Evolutionary conservation across 2,329 filamentous ascomycete species (phyloP).

Genomic region (Aspergillus carbonarius): DNA sequence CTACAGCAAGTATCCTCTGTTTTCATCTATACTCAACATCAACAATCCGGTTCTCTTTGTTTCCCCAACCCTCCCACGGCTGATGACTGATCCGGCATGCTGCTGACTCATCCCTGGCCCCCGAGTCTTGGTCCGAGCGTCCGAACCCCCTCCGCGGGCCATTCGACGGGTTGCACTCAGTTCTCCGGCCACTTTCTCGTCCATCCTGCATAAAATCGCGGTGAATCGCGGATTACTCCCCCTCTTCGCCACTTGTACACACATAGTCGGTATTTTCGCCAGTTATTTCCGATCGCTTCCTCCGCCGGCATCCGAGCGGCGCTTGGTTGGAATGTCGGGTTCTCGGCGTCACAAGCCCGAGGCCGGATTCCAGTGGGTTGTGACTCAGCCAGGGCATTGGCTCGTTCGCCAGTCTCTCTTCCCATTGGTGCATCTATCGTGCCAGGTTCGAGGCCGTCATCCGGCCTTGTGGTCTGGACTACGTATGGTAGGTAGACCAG

Average conservation of each 20-base stretch:
- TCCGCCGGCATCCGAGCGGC: background rate
- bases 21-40: background rate
- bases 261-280: no score
- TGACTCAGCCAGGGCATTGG: background rate
- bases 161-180: no score
- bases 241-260: no score
- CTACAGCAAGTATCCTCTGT: background rate
- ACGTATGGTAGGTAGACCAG: no score
- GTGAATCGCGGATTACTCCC: no score
- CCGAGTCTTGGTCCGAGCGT: background rate
- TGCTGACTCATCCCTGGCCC: constrained; percentile 1
- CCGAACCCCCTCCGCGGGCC: background rate
- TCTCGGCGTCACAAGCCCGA: background rate
- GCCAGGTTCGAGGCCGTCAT: no score
- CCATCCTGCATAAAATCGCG: no score
- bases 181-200: no score
- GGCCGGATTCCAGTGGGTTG: background rate
- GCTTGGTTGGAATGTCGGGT: background rate
- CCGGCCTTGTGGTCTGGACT: no score
- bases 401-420: no score
- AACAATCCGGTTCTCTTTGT: background rate
- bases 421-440: no score
- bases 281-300: background rate
- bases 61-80: background rate
- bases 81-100: constrained; percentile 9